These are phyloP conservation scores for Eremochloa ophiuroides DNA, from an alignment of 176 grass and related monocot species.

Conservation along the genomic window DNA sequence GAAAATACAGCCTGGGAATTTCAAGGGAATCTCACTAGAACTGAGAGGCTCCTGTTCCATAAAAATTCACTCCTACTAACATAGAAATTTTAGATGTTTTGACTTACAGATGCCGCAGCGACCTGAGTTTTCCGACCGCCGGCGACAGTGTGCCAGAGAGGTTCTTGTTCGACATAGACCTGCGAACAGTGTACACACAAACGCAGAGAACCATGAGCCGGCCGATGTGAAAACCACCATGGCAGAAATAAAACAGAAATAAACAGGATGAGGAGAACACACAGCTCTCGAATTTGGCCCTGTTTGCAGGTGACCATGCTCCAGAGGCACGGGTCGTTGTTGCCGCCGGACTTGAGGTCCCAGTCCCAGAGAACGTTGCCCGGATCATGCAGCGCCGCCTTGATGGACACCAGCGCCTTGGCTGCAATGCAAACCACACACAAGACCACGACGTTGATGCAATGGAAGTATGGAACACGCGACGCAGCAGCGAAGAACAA, in stretches of 20 bases:
- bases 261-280: background rate
- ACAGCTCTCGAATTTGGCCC: conserved; percentile 54
- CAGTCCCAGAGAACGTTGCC: conserved; percentile 57
- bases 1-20: background rate
- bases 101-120: conserved; percentile 55
- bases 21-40: background rate
- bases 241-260: no score
- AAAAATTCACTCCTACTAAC: background rate
- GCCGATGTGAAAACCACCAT: no score
- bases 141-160: conserved; percentile 63
- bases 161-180: conserved; percentile 43
- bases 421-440: conserved; percentile 42
- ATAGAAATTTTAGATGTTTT: background rate
- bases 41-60: background rate
- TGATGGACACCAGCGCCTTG: conserved; percentile 58
- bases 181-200: conserved; percentile 17
- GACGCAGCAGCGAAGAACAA: background rate
- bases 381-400: conserved; percentile 47
- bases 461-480: background rate
- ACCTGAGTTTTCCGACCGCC: conserved; percentile 52
- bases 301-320: conserved; percentile 53
- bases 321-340: conserved; percentile 71
- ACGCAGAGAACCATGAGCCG: background rate
- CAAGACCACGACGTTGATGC: background rate
- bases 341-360: conserved; percentile 46